Evolutionary conservation across 768 basidiomycete genomes (phyloP).

Genomic region (Termitomyces sp.): DNA sequence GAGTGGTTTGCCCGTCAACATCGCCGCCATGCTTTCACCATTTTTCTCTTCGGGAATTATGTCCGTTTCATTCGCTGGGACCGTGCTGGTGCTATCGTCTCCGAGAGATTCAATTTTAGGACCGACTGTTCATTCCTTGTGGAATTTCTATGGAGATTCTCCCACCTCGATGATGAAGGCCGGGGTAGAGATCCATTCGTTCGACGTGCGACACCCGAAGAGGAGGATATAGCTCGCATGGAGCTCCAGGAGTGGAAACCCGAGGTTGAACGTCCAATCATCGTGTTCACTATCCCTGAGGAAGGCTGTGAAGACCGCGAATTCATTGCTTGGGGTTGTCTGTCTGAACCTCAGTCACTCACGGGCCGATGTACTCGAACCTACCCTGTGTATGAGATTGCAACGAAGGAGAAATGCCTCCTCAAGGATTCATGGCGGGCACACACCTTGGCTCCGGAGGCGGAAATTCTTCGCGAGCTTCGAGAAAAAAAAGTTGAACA

Average conservation of each 20-base stretch:
- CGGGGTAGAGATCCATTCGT: slow-evolving; percentile 25
- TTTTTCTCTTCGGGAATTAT: slow-evolving; percentile 18
- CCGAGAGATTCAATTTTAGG: slow-evolving; percentile 19
- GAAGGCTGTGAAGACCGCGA: neutral
- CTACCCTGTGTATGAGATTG: slow-evolving; percentile 12
- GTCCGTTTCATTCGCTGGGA: slow-evolving; percentile 28
- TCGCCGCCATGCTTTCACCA: slow-evolving; percentile 22
- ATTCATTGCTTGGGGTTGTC: slow-evolving; percentile 13
- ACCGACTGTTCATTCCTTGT: slow-evolving; percentile 14
- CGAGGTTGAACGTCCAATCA: neutral
- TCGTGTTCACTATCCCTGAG: slow-evolving; percentile 7
- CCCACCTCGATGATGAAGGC: slow-evolving; percentile 8
- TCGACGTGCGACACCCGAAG: slow-evolving; percentile 3
- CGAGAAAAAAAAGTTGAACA: slow-evolving; percentile 8
- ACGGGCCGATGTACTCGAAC: slow-evolving; percentile 15
- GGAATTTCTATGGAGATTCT: slow-evolving; percentile 26
- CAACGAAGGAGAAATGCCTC: slow-evolving; percentile 10
- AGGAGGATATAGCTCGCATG: neutral
- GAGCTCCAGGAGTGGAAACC: slow-evolving; percentile 5
- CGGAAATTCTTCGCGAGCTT: slow-evolving; percentile 13
- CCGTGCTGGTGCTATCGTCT: slow-evolving; percentile 26
- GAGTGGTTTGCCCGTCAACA: slow-evolving; percentile 20
- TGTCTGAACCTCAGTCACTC: slow-evolving; percentile 8
- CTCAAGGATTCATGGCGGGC: slow-evolving; percentile 24
- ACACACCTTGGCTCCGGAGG: slow-evolving; percentile 11